phyloP scores from a whole-genome alignment of 768 basidiomycete genomes.

The Porpolomopsis calyptriformis region DNA sequence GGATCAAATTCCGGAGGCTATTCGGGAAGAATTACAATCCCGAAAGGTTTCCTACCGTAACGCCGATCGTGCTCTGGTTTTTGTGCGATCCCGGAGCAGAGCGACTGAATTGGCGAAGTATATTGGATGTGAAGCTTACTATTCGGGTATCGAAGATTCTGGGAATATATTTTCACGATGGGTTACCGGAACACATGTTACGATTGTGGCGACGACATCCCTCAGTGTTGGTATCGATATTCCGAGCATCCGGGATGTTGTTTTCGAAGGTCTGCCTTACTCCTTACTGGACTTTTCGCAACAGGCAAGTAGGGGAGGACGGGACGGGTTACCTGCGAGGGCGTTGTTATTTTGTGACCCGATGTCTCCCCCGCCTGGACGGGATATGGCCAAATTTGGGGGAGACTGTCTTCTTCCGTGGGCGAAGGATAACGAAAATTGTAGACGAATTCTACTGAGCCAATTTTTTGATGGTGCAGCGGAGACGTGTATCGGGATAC shows the following conservation, averaged over 20 bases:
- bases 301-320: background rate
- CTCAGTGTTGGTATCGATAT: background rate
- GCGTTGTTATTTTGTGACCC: background rate
- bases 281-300: background rate
- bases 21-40: background rate
- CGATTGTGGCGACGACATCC: background rate
- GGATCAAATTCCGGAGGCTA: background rate
- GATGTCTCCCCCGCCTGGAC: background rate
- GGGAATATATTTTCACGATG: background rate
- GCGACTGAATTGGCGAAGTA: background rate
- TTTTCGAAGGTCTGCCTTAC: background rate
- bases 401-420: background rate
- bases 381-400: background rate
- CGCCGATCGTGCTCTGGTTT: background rate
- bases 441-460: background rate
- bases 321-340: background rate
- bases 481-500: background rate
- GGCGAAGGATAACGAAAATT: background rate
- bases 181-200: background rate
- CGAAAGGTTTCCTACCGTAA: background rate
- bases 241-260: background rate
- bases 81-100: background rate
- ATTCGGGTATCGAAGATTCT: background rate
- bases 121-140: background rate
- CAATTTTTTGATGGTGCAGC: background rate